These are phyloP conservation scores for Alternaria incomplexa DNA, from an alignment of 2,329 filamentous ascomycete species.

Conservation along the genomic window DNA sequence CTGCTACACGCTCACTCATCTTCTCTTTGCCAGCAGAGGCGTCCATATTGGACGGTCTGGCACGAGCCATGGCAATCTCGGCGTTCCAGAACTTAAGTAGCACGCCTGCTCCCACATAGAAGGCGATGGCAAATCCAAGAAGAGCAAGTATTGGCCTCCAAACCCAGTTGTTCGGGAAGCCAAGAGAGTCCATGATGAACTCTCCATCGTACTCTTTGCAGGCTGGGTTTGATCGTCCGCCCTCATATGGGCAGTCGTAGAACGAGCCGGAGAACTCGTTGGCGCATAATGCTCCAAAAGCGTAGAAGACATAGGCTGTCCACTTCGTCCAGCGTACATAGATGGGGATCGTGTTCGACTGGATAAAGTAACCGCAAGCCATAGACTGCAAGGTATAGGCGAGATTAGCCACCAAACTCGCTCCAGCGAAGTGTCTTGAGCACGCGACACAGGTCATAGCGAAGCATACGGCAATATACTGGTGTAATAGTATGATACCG, in stretches of 20 bases:
- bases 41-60: constrained; percentile 62
- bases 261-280: constrained; percentile 77
- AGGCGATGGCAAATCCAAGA: constrained; percentile 67
- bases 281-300: constrained; percentile 71
- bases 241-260: constrained; percentile 72
- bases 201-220: constrained; percentile 73
- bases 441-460: constrained; percentile 71
- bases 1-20: constrained; percentile 61
- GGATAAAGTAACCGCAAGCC: constrained; percentile 78
- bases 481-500: constrained; percentile 69
- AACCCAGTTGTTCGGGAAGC: constrained; percentile 72
- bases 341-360: constrained; percentile 73
- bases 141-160: constrained; percentile 69
- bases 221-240: constrained; percentile 66
- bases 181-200: constrained; percentile 72
- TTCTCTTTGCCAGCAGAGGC: constrained; percentile 74
- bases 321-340: constrained; percentile 82
- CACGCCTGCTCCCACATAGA: constrained; percentile 66
- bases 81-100: constrained; percentile 69
- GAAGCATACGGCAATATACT: constrained; percentile 76
- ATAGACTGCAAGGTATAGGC: constrained; percentile 76
- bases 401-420: constrained; percentile 74
- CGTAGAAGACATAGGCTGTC: constrained; percentile 70
- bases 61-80: constrained; percentile 72
- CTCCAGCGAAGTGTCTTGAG: constrained; percentile 71